phyloP scores from a whole-genome alignment of 345 rosid species.

The Rubroshorea leprosula region DNA sequence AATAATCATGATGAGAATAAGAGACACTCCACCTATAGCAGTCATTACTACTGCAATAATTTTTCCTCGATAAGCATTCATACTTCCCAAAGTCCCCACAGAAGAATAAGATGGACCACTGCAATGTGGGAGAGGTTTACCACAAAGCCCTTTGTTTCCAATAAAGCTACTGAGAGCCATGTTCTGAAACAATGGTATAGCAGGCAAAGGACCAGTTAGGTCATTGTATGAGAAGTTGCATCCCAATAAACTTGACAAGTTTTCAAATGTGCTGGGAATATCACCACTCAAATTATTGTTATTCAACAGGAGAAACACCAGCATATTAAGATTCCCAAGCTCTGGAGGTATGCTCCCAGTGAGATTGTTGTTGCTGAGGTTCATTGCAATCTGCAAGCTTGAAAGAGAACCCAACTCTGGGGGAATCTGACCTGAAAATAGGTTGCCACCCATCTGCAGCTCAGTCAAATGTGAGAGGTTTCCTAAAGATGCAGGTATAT shows the following conservation, averaged over 20 bases:
- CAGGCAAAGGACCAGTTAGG: conserved; percentile 70
- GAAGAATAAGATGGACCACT: conserved; percentile 34
- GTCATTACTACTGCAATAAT: conserved; percentile 52
- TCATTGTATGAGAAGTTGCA: conserved; percentile 94
- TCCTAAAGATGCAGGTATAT: conserved; percentile 65
- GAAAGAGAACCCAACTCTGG: conserved; percentile 69
- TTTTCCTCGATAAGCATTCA: conserved; percentile 38
- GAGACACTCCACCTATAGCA: conserved; percentile 67
- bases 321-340: conserved; percentile 64
- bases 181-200: conserved; percentile 47
- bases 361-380: conserved; percentile 73
- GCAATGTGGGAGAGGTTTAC: conserved; percentile 55
- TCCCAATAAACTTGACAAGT: conserved; percentile 63
- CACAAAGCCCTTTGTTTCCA: conserved; percentile 80
- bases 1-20: conserved; percentile 55
- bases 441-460: conserved; percentile 91
- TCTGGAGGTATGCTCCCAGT: conserved; percentile 62
- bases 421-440: conserved; percentile 69
- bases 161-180: conserved; percentile 53
- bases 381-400: conserved; percentile 88
- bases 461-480: conserved; percentile 69
- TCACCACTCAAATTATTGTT: conserved; percentile 73
- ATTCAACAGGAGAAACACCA: conserved; percentile 64
- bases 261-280: conserved; percentile 61
- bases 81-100: conserved; percentile 17